A percentile compares a stretch with the other conserved stretches of the same genome.
phyloP scores from a whole-genome alignment of 192 early-diverging fungal genomes.

The Lobulomyces angularis region DNA sequence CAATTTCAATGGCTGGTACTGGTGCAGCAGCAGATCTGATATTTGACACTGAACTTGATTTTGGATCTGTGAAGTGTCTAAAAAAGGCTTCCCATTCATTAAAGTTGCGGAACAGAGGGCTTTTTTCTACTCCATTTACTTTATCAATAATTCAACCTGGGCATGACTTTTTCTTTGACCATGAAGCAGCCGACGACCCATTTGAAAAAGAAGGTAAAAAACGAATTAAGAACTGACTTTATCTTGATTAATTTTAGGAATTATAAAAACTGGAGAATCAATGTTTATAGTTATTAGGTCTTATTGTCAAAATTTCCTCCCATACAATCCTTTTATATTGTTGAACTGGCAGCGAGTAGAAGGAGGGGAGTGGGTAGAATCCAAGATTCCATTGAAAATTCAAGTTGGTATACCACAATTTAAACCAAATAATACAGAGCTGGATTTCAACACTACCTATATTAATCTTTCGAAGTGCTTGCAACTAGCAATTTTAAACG shows the following conservation, averaged over 20 bases:
- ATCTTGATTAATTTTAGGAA: too few relatives aligned
- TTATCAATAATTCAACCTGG: constrained; percentile 34
- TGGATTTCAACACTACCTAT: constrained; percentile 52
- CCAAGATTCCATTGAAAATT: constrained; percentile 28
- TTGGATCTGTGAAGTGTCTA: constrained; percentile 37
- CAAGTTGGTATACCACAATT: constrained; percentile 43
- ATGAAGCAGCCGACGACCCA: constrained; percentile 29
- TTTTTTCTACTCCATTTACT: constrained; percentile 29
- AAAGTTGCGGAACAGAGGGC: constrained; percentile 37
- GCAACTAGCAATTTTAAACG: constrained; percentile 29
- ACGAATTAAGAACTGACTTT: too few relatives aligned
- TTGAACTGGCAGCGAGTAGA: constrained; percentile 37
- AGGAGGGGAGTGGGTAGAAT: constrained; percentile 24
- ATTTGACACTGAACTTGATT: constrained; percentile 31
- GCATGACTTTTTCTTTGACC: constrained; percentile 21
- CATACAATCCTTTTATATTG: constrained; percentile 13
- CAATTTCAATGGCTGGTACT: constrained; percentile 32
- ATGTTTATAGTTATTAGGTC: constrained; percentile 30
- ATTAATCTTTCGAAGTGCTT: constrained; percentile 43
- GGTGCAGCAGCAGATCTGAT: constrained; percentile 46
- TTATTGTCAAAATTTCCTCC: constrained; percentile 21
- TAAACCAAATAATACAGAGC: constrained; percentile 30
- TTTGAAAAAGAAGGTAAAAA: constrained; percentile 43
- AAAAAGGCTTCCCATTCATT: constrained; percentile 18
- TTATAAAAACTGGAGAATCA: constrained; percentile 27